Evolutionary conservation across 2,329 filamentous ascomycete species (phyloP), one percentile per base, ranked within the genome.

Genomic region (Pseudogymnoascus sp.): DNA sequence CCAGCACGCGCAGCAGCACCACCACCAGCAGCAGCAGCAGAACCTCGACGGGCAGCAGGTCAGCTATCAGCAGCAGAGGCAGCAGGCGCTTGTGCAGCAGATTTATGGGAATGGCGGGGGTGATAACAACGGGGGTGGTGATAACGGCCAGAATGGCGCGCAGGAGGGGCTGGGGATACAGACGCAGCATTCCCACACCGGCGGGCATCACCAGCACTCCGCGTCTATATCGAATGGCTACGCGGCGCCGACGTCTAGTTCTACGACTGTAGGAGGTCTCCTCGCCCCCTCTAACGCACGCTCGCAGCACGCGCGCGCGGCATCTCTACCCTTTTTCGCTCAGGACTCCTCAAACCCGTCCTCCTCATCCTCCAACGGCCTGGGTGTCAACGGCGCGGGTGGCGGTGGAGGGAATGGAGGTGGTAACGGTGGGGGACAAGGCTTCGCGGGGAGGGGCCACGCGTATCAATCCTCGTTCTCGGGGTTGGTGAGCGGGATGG

Each of bases 301-400:
- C 35, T 79, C 82, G 33, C 83, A 84, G 67, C 85, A 88, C 75
- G 73, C 69, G 36, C 67, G 95, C 38, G 92, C 95, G 35, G 91
- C 97, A 65, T 96, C 92, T 74, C 79, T 99, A 71, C 95, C 95
- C 1, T 85, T 83, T 4, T 81, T 89, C 62, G 85, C 84, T 0
- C 83, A 83, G 15, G 84, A 86, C 63, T 83, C 87, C 63, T 83
- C 87, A 0, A 86, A 86, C 62, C 82, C 83, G 47, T 80, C 79
- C 63, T 80, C 77, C 66, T 82, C 80, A 74, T 78, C 79, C 42
- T 79, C 78, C 69, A n/a, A n/a, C n/a, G 79, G 79, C 67, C 72
- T 78, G 19, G 76, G 78, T 17, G 50, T n/a, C 4, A 67, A 68
- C 50, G 65, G 70, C 44, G 68, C 66, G 15, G 47, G 11, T 13